phyloP scores from a whole-genome alignment of 768 basidiomycete species.

The Boletus sp. region DNA sequence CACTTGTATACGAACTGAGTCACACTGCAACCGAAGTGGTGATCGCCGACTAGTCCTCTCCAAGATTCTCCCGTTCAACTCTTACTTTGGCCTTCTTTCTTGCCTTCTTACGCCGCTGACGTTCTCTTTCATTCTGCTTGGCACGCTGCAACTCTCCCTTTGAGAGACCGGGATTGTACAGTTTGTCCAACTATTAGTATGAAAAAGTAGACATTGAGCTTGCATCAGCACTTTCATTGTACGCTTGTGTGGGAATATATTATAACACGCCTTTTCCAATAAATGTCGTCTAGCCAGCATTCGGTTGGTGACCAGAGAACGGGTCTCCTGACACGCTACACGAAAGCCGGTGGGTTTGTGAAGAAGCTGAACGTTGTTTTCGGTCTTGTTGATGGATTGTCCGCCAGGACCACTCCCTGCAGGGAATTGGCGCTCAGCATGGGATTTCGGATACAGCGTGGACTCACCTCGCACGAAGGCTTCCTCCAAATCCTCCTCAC shows the following conservation, averaged over 20 bases:
- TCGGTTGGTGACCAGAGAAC: constrained; percentile 78
- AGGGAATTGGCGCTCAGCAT: constrained; percentile 7
- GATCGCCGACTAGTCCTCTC: constrained; percentile 11
- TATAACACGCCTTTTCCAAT: constrained; percentile 67
- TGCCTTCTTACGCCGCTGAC: constrained; percentile 73
- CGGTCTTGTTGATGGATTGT: constrained; percentile 96
- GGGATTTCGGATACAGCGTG: background rate
- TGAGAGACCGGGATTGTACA: constrained; percentile 74
- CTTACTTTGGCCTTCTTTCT: constrained; percentile 57
- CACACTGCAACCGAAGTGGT: too few relatives aligned
- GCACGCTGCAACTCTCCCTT: constrained; percentile 67
- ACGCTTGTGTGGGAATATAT: constrained; percentile 19
- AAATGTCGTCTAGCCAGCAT: constrained; percentile 71
- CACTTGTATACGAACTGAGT: background rate
- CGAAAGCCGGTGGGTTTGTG: constrained; percentile 89
- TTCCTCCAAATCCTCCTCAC: constrained; percentile 84
- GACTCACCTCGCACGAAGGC: constrained; percentile 77
- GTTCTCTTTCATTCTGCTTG: constrained; percentile 72
- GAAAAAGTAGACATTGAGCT: constrained; percentile 1
- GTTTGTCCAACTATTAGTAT: constrained; percentile 58
- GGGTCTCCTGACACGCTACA: constrained; percentile 85
- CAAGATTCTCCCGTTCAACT: constrained; percentile 16
- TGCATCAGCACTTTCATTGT: constrained; percentile 19
- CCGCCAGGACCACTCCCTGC: constrained; percentile 90
- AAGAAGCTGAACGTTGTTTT: constrained; percentile 85